Conservation (phyloP, 2,329 filamentous ascomycete genomes). For the Alternaria conjuncta region DNA sequence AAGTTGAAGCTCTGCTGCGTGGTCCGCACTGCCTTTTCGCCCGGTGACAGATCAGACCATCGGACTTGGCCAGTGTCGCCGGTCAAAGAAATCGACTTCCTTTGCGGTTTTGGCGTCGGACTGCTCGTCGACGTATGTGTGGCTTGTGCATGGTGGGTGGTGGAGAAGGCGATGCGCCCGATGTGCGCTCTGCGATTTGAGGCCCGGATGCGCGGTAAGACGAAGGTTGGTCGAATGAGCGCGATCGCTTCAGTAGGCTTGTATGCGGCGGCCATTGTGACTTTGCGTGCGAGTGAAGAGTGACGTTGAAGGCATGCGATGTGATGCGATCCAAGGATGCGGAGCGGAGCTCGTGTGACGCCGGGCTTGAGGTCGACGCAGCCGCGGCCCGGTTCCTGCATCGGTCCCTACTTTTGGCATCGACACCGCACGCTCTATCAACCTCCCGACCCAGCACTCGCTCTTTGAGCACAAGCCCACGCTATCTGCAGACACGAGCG, state of each 20-base stretch:
- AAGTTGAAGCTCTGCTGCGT: constrained; percentile 94
- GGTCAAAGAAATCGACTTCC: constrained; percentile 78
- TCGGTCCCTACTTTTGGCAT: constrained; percentile 22
- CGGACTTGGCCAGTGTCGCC: constrained; percentile 84
- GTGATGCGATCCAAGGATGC: constrained; percentile 2
- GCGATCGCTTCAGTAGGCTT: constrained; percentile 40
- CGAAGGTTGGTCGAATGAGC: constrained; percentile 33
- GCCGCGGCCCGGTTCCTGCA: constrained; percentile 25
- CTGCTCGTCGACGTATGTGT: constrained; percentile 35
- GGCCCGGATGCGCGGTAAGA: constrained; percentile 28
- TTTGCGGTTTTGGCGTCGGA: constrained; percentile 55
- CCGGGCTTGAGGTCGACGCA: constrained; percentile 10
- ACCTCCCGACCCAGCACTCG: not conserved
- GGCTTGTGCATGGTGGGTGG: constrained; percentile 30
- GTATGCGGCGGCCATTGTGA: constrained; percentile 39
- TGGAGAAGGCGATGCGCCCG: constrained; percentile 35
- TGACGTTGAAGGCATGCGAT: not conserved
- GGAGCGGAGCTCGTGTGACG: constrained; percentile 16
- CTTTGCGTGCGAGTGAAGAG: constrained; percentile 2
- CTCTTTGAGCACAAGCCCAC: constrained; percentile 1
- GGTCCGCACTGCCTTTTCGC: constrained; percentile 82
- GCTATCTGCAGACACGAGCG: not conserved
- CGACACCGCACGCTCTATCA: constrained; percentile 22
- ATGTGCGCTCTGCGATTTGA: constrained; percentile 8
- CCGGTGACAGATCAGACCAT: constrained; percentile 76